Evolutionary conservation across 306 rosid species (phyloP).

Genomic region (Castanospermum australe): DNA sequence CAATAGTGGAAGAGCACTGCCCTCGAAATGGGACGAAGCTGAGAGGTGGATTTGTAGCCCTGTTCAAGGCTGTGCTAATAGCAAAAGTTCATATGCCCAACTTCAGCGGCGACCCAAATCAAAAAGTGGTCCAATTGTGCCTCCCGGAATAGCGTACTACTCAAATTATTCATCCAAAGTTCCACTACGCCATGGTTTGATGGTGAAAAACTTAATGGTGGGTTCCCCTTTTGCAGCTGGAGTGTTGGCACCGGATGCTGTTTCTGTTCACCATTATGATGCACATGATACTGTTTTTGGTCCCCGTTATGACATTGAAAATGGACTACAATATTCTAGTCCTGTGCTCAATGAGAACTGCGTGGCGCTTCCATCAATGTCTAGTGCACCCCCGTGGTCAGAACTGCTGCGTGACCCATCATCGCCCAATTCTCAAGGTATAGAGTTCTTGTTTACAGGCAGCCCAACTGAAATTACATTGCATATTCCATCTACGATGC

Average conservation of each 20-base stretch:
- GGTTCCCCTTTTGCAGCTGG: slow-evolving; percentile 77
- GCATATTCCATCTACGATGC: neutral
- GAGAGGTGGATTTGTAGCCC: slow-evolving; percentile 99
- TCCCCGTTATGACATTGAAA: slow-evolving; percentile 37
- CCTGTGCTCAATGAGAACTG: slow-evolving; percentile 10
- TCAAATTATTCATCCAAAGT: slow-evolving; percentile 49
- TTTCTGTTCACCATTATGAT: slow-evolving; percentile 42
- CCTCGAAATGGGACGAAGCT: slow-evolving; percentile 97
- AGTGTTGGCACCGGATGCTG: slow-evolving; percentile 63
- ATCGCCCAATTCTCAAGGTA: slow-evolving; percentile 55
- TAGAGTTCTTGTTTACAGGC: neutral
- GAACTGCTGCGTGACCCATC: slow-evolving; percentile 47
- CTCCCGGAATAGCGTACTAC: slow-evolving; percentile 47
- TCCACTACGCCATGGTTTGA: slow-evolving; percentile 47
- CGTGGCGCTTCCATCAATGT: slow-evolving; percentile 1
- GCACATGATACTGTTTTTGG: slow-evolving; percentile 52
- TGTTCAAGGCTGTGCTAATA: slow-evolving; percentile 35
- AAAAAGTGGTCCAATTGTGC: slow-evolving; percentile 84
- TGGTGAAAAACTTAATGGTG: slow-evolving; percentile 37
- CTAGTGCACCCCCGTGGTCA: slow-evolving; percentile 49
- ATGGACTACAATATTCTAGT: slow-evolving; percentile 31
- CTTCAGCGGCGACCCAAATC: slow-evolving; percentile 66
- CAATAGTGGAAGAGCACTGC: slow-evolving; percentile 74
- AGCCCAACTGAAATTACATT: neutral
- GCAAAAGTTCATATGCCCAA: slow-evolving; percentile 36